Percentiles rank a stretch among this genome's conserved stretches.
Evolutionary conservation across 2,329 filamentous ascomycete species (phyloP).

Genomic region (Cordyceps pruinosa): DNA sequence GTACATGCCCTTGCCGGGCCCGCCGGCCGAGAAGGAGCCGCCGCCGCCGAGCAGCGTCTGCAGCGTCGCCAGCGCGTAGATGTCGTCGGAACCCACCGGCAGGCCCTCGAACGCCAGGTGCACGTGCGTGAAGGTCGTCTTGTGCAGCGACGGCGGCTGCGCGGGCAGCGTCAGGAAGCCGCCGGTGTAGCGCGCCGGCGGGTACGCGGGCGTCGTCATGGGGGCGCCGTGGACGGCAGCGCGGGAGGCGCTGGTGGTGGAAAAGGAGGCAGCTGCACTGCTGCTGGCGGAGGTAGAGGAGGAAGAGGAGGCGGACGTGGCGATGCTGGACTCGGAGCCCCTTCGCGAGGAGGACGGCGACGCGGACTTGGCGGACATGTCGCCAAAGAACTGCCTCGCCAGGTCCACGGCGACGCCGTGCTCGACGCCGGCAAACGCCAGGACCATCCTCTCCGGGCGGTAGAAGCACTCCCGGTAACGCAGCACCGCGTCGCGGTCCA

Average conservation of each 20-base stretch:
- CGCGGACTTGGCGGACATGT: conserved; percentile 58
- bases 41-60: conserved; percentile 94
- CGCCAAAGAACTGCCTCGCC: conserved; percentile 81
- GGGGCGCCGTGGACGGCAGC: conserved; percentile 53
- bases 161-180: conserved; percentile 82
- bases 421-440: conserved; percentile 88
- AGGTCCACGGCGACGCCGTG: conserved; percentile 74
- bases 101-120: conserved; percentile 94
- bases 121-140: conserved; percentile 81
- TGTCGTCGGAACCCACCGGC: conserved; percentile 82
- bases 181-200: conserved; percentile 79
- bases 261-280: conserved; percentile 78
- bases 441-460: conserved; percentile 81
- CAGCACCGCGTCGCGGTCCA: conserved; percentile 66
- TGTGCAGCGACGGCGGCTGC: conserved; percentile 70
- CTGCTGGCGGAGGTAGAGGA: conserved; percentile 45
- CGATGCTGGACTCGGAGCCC: conserved; percentile 50
- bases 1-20: conserved; percentile 98
- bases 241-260: conserved; percentile 62
- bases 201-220: conserved; percentile 39
- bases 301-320: conserved; percentile 23
- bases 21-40: conserved; percentile 92
- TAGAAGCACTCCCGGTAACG: conserved; percentile 81
- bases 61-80: conserved; percentile 90
- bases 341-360: conserved; percentile 28